phyloP scores from a whole-genome alignment of 441 rosid genomes.

The Aleurites moluccanus region DNA sequence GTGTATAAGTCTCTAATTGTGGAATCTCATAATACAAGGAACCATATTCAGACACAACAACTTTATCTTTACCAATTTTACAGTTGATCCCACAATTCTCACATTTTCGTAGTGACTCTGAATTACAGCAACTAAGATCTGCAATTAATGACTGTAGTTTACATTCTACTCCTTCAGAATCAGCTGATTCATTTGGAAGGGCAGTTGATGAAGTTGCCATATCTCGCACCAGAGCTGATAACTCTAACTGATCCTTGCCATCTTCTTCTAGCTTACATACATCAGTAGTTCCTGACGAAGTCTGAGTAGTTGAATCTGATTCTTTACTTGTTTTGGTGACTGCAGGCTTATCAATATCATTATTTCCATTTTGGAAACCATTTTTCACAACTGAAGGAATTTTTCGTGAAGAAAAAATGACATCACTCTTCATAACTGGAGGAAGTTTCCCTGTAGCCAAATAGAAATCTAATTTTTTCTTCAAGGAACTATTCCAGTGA shows the following conservation, averaged over 20 bases:
- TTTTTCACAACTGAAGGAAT: slow-evolving; percentile 60
- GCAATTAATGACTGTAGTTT: slow-evolving; percentile 33
- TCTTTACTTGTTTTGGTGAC: slow-evolving; percentile 44
- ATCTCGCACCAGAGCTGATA: slow-evolving; percentile 38
- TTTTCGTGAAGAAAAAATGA: slow-evolving; percentile 46
- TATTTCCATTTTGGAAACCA: slow-evolving; percentile 42
- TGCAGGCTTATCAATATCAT: slow-evolving; percentile 34
- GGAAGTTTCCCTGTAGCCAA: slow-evolving; percentile 73
- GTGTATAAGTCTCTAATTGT: slow-evolving; percentile 33
- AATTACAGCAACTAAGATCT: slow-evolving; percentile 33
- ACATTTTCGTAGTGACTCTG: slow-evolving; percentile 40
- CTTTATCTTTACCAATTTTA: slow-evolving; percentile 33
- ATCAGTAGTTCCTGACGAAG: slow-evolving; percentile 50
- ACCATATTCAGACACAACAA: slow-evolving; percentile 42
- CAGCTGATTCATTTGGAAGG: slow-evolving; percentile 41
- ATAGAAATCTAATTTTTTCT: slow-evolving; percentile 83
- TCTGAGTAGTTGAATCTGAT: slow-evolving; percentile 52
- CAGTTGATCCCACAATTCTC: slow-evolving; percentile 32
- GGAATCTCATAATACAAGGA: slow-evolving; percentile 53
- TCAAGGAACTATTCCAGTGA: slow-evolving; percentile 98
- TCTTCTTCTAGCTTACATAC: slow-evolving; percentile 47
- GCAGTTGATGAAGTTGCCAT: slow-evolving; percentile 47
- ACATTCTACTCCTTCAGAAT: slow-evolving; percentile 50
- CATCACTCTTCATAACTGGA: slow-evolving; percentile 48
- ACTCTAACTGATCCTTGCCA: slow-evolving; percentile 48